Evolutionary conservation across 495 filamentous ascomycete genomes (phyloP), one percentile per base, ranked within the genome.

Genomic region (Hypoxylon subgilvum): DNA sequence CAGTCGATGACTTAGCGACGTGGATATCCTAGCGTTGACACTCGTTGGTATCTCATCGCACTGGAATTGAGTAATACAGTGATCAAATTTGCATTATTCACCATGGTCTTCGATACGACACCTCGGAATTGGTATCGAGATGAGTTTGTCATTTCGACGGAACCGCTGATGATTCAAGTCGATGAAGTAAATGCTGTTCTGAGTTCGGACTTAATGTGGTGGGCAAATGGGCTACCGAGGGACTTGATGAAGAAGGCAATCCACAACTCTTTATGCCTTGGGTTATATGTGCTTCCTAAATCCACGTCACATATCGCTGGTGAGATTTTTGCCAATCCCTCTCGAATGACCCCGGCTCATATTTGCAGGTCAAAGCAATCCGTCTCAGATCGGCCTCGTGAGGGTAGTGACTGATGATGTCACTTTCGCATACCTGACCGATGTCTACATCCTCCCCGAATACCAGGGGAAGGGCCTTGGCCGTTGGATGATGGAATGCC

Each of bases 351-450:
- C 18, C 31, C 23, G 38, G 30, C 45, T 61, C 31, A 52, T 34
- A 22, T 23, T 5, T 52, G 22, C 28, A 62, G 57, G 56, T 31
- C 52, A 61, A 38, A 44, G 44, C 19, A 51, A 25, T 25, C 65
- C 57, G 6, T 55, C 23, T 31, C 62, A 59, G 21, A 61, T 89
- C 30, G 87, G 86, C 5, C 72, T 89, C 14, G 85, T 80, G 7
- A 77, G 87, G 6, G 65, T 88, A 5, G 67, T 89, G 18, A 91
- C 87, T 0, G 87, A 89, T 59, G 67, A 80, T 55, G 75, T 83
- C 8, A 86, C 85, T 0, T 81, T 87, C 55, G 84, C 77, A n/a
- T 90, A 88, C 61, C 72, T 89, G 17, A 87, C 87, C 7, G 88
- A 89, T 50, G 82, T 91, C 17, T 91, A 84, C 55, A 71, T 90